A percentile compares a stretch with the other conserved stretches of the same genome.
These are phyloP conservation scores for Mycena rosella DNA, from an alignment of 768 basidiomycete genomes.

Conservation along the genomic window DNA sequence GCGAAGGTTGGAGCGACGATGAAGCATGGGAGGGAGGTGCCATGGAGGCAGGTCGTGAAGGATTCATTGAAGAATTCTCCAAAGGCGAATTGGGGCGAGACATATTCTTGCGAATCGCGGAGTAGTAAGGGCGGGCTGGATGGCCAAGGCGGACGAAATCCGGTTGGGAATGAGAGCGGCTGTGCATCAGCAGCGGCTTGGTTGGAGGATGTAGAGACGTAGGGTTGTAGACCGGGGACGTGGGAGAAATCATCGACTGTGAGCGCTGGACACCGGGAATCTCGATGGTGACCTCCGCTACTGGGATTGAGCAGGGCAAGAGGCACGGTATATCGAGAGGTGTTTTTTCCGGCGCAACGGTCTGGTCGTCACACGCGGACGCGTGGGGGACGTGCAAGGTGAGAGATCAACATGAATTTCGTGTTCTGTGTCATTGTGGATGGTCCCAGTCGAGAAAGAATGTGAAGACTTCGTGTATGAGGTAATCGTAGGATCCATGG, in stretches of 20 bases:
- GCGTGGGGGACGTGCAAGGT: conserved; percentile 10
- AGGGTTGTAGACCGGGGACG: conserved; percentile 1
- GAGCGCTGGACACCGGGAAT: conserved; percentile 28
- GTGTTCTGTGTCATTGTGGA: conserved; percentile 16
- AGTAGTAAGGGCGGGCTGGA: conserved; percentile 67
- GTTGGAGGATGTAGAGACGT: conserved; percentile 35
- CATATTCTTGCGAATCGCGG: conserved; percentile 61
- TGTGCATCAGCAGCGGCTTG: conserved; percentile 24
- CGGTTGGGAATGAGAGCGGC: conserved; percentile 43
- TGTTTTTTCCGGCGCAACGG: conserved; percentile 33
- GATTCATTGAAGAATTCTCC: conserved; percentile 19
- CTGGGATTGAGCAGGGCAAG: conserved; percentile 33
- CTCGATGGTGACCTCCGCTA: conserved; percentile 30
- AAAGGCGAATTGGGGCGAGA: conserved; percentile 55
- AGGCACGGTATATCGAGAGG: conserved; percentile 31
- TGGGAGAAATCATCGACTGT: conserved; percentile 30
- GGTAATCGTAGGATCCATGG: conserved; percentile 26
- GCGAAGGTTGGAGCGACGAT: conserved; percentile 37
- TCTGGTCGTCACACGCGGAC: conserved; percentile 11
- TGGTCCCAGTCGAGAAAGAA: conserved; percentile 20
- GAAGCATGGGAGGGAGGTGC: conserved; percentile 37
- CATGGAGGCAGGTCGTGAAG: conserved; percentile 20
- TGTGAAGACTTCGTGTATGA: conserved; percentile 36
- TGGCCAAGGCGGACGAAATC: conserved; percentile 59
- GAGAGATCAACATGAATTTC: not conserved